Evolutionary conservation across 176 grass and related monocot species (phyloP), one percentile per base, ranked within the genome.

Genomic region (Cymbopogon citratus): DNA sequence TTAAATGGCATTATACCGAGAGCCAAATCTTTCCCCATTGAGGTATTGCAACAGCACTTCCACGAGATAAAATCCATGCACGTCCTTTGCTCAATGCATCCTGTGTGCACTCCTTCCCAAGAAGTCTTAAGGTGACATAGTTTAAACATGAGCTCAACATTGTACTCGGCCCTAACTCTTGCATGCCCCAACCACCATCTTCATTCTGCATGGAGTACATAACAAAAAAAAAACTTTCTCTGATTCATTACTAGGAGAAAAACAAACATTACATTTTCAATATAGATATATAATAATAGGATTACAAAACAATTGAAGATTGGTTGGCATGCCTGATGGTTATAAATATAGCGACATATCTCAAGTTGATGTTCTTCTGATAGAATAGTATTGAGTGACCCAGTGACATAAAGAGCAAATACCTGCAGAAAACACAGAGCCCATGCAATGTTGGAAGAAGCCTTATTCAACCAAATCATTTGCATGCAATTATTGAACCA

Each of bases 11-110:
- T n/a, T n/a, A n/a, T 65, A 71, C 69, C n/a, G 69, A 71, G 14
- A 71, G 68, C 68, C 39, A 71, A n/a, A 71, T 71, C 68, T 71
- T 71, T 71, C 68, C 68, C 68, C 68, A 71, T 18, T 27, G 69
- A 15, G 69, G 69, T 27, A 71, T 27, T 27, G 40, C 12, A 2
- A 24, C 24, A 4, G 69, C 40, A 46, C 12, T 46, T 46, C 40
- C 69, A 71, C 25, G 69, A 46, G 69, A 46, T 13, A 71, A 9
- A 43, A 71, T 71, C 69, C 40, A 71, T 45, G 39, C 40, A 8
- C 40, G 40, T 27, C 69, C 69, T 46, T 46, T 71, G 2, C 5
- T 9, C 14, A 71, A 46, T 4, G 69, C 69, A 1, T 71, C 40
- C 27, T 71, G 40, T 6, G 23, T 9, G 1, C 13, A 26, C 39